Percentiles rank a stretch among this genome's conserved stretches.
Evolutionary conservation across 2,329 filamentous ascomycete species (phyloP).

Genomic region (Fusarium paranaense): DNA sequence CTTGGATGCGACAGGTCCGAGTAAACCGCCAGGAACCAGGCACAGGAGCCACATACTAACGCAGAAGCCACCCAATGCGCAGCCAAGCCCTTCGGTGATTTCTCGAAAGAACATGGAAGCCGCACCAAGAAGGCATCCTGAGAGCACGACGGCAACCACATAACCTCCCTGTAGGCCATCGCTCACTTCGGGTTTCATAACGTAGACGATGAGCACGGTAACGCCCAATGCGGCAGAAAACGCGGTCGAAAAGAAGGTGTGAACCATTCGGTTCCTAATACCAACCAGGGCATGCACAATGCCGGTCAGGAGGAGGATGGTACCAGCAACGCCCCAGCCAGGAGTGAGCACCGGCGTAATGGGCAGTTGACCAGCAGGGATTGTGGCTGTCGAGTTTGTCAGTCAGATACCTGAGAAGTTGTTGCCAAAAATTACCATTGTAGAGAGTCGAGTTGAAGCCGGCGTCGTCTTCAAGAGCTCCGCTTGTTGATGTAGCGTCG

Average conservation of each 20-base stretch:
- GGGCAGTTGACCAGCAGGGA: conserved; percentile 70
- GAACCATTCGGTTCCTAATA: conserved; percentile 83
- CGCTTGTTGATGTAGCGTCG: conserved; percentile 33
- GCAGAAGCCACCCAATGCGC: conserved; percentile 87
- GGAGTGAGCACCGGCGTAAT: conserved; percentile 81
- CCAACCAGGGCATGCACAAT: conserved; percentile 78
- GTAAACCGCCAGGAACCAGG: conserved; percentile 79
- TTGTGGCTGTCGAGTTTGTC: conserved; percentile 52
- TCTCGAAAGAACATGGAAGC: conserved; percentile 84
- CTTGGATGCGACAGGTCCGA: conserved; percentile 71
- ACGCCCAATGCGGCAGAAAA: conserved; percentile 80
- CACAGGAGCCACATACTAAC: conserved; percentile 91
- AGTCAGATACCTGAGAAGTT: not conserved
- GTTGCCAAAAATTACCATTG: conserved; percentile 47
- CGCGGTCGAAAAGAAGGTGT: conserved; percentile 83
- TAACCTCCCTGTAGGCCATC: conserved; percentile 87
- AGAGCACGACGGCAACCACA: conserved; percentile 80
- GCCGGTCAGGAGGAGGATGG: conserved; percentile 81
- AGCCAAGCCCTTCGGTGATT: conserved; percentile 83
- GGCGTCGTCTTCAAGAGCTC: conserved; percentile 29
- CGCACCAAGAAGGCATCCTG: conserved; percentile 79
- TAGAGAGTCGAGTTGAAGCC: conserved; percentile 47
- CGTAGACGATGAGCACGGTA: conserved; percentile 86
- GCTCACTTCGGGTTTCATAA: conserved; percentile 83
- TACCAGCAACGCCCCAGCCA: conserved; percentile 81